Base-by-base conservation (phyloP, 768 basidiomycete species). In the Tulasnella calospora region DNA sequence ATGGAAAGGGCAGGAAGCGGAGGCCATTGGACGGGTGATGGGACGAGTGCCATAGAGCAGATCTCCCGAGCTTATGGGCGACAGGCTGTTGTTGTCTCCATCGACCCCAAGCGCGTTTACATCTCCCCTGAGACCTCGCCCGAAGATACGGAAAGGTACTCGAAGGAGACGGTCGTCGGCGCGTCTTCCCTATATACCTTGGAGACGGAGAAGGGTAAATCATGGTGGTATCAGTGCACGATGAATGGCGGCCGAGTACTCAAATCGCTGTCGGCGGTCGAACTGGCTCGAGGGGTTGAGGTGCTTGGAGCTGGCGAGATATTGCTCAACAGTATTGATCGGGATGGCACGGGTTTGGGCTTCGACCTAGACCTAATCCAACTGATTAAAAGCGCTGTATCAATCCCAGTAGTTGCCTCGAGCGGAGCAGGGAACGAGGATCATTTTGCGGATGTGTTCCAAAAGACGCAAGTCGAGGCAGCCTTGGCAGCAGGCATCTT, bases 191-290 rank as follows among this genome's bases (percentile, higher is more conserved):
- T 30, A 84, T 94, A 36, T 80, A 82, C 71, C 57, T 67, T 38
- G 44, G 89, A 89, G 82, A 85, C 86, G 78, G 92, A 92, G 80
- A 85, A 87, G 75, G 91, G 90, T 61, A 91, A 90, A 82, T 92
- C 90, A 61, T 99, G 98, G 96, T 99, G 97, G 98, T 99, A 99
- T 84, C 95, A 96, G 83, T 99, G 98, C 84, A 99, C 98, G 15
- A 93, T 98, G 71, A 93, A 92, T 0, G 97, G 98, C 51, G 98
- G 98, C 19, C 91, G 98, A 40, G 93, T 95, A 83, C 81, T 87
- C 33, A 90, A 95, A 17, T 90, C 90, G 46, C 85, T 99, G 41
- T 98, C 97, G 19, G 97, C 91, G 61, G 90, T 94, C 30, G 91
- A 99, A 84, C 90, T 99, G n/a, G 94, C 93, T 23, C 87, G 90